phyloP scores from a whole-genome alignment of 2,329 filamentous ascomycete species.

The Cladosporium sp. region DNA sequence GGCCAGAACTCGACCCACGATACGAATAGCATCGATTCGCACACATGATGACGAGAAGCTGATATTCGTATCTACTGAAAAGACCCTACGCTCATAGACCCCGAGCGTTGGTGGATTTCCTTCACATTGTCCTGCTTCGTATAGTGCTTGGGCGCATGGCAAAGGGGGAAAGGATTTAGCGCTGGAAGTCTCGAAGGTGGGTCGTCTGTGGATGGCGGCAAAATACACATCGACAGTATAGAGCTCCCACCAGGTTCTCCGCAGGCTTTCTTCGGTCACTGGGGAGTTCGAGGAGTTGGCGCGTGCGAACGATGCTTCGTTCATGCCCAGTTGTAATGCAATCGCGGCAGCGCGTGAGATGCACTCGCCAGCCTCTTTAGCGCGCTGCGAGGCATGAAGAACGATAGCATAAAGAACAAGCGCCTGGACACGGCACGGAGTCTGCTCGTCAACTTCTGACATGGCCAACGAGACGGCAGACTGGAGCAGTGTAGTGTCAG shows the following conservation, averaged over 20 bases:
- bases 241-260: constrained; percentile 87
- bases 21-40: constrained; percentile 76
- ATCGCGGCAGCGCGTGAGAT: constrained; percentile 68
- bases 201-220: constrained; percentile 70
- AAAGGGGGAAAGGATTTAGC: neutral
- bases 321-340: constrained; percentile 74
- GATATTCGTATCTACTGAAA: constrained; percentile 65
- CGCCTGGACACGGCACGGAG: constrained; percentile 67
- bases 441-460: constrained; percentile 23
- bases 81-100: constrained; percentile 76
- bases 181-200: constrained; percentile 29
- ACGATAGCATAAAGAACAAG: constrained; percentile 75
- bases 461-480: constrained; percentile 56
- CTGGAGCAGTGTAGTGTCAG: constrained; percentile 22
- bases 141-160: constrained; percentile 13
- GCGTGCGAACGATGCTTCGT: constrained; percentile 65
- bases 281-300: neutral
- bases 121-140: constrained; percentile 40
- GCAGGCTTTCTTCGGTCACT: constrained; percentile 56
- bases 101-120: constrained; percentile 59
- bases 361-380: constrained; percentile 66
- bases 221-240: constrained; percentile 83
- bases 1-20: constrained; percentile 72
- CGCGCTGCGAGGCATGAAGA: constrained; percentile 73
- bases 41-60: constrained; percentile 81